phyloP scores from a whole-genome alignment of 148 eudicot genomes.

The Dianthus caryophyllus region DNA sequence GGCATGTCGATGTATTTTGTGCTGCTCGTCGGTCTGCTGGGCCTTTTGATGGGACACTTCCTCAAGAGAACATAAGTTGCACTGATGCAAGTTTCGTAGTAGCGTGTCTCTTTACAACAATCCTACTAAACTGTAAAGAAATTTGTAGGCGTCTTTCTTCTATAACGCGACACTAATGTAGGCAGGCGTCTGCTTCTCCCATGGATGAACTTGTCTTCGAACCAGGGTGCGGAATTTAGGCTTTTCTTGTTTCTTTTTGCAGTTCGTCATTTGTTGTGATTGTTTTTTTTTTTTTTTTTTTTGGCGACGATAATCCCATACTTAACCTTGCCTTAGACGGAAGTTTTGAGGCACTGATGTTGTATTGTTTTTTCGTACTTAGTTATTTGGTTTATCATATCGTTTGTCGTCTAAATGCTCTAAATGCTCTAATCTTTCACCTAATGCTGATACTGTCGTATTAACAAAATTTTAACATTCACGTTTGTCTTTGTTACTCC shows the following conservation, averaged over 20 bases:
- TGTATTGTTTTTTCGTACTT: neutral
- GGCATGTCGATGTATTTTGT: slow-evolving; percentile 44
- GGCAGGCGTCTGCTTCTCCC: slow-evolving; percentile 11
- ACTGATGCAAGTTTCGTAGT: slow-evolving; percentile 5
- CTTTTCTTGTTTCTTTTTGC: slow-evolving; percentile 13
- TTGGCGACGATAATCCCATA: neutral
- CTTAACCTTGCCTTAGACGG: neutral
- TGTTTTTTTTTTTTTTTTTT: neutral
- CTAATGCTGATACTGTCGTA: no score
- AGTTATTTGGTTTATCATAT: neutral
- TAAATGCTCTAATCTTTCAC: no score
- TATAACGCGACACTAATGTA: slow-evolving; percentile 8
- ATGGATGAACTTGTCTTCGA: slow-evolving; percentile 8
- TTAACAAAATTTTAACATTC: no score
- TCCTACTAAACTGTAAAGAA: slow-evolving; percentile 29
- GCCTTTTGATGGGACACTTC: slow-evolving; percentile 58
- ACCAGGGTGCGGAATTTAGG: slow-evolving; percentile 1
- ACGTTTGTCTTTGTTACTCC: no score
- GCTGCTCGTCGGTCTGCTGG: slow-evolving; percentile 49
- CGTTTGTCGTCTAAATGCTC: no score
- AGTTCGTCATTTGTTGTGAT: slow-evolving; percentile 22
- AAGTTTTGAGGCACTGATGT: neutral
- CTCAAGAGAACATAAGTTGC: slow-evolving; percentile 33
- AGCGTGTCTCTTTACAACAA: slow-evolving; percentile 16
- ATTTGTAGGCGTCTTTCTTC: slow-evolving; percentile 15